These are phyloP conservation scores for Saccharum hybrid DNA, from an alignment of 202 grass and related monocot genomes.

Conservation along the genomic window DNA sequence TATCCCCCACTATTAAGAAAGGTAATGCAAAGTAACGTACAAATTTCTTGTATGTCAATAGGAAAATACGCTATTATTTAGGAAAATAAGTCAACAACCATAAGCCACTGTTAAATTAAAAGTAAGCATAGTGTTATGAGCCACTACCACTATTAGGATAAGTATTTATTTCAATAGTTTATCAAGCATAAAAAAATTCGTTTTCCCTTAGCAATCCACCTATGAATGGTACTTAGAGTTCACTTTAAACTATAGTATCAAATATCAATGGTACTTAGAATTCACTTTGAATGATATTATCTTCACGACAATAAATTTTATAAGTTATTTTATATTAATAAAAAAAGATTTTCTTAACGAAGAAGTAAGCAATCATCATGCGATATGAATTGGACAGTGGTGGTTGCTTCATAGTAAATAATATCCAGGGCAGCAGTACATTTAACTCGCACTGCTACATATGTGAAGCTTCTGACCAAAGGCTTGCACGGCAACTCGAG, in stretches of 20 bases:
- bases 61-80: background rate
- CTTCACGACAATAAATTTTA: background rate
- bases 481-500: constrained; percentile 33
- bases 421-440: constrained; percentile 30
- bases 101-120: background rate
- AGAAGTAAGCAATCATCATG: background rate
- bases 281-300: too few relatives aligned
- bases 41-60: background rate
- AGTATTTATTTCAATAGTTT: background rate
- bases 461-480: constrained; percentile 31
- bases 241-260: too few relatives aligned
- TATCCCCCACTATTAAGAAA: background rate
- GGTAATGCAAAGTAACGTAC: background rate
- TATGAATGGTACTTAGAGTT: too few relatives aligned
- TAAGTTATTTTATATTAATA: background rate
- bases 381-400: constrained; percentile 38
- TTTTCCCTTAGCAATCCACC: background rate
- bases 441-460: constrained; percentile 40
- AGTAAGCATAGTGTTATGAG: background rate
- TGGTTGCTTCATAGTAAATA: constrained; percentile 46
- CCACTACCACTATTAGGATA: background rate
- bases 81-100: background rate
- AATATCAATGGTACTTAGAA: too few relatives aligned
- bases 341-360: background rate
- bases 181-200: background rate